Base-by-base conservation (phyloP, 2,329 filamentous ascomycete genomes). In the Dactylonectria macrodidyma region DNA sequence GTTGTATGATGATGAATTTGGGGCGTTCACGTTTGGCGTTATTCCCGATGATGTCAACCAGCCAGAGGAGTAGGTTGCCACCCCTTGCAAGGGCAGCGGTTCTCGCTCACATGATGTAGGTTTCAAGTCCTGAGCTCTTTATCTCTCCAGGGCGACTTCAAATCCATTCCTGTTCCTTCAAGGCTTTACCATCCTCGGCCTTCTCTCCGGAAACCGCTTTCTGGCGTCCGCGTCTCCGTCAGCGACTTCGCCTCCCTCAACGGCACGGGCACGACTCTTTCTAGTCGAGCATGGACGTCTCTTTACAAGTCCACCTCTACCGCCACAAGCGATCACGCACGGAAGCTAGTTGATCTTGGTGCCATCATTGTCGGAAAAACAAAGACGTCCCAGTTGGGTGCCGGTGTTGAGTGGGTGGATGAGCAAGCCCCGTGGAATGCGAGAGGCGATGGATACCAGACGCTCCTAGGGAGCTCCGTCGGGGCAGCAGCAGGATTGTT, bases 301-400 rank as follows among this genome's bases (percentile, higher is more conserved):
- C 77, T 92, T 3, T 87, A 89, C 61, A 80, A 82, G 1, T 74
- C 82, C 3, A 80, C 83, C 0, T 76, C 75, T 4, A 82, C 78
- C 2, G 74, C 72, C 3, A 90, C 87, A 1, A 86, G 87, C 0
- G 75, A 84, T 0, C 81, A 86, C 1, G 83, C 90, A 0, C 86
- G 89, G 58, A 81, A 83, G 2, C 78, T 93, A 1, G 82, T 92
- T 3, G 85, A 90, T 60, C 84, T 88, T 2, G 91, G 91, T 0
- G 90, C 88, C 0, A 78, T 88, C 9, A 75, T 89, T 11, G 79
- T 89, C 0, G 87, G 87, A 3, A 89, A 88, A 78, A 86, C 85
- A 24, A 88, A 86, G 69, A 82, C 83, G 2, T 80, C 83, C 1
- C 85, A 87, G 68, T 84, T 89, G 57, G 83, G 83, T 12, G 75